Evolutionary conservation across 2,329 filamentous ascomycete genomes (phyloP).

Genomic region (Pseudophaeomoniella oleicola): DNA sequence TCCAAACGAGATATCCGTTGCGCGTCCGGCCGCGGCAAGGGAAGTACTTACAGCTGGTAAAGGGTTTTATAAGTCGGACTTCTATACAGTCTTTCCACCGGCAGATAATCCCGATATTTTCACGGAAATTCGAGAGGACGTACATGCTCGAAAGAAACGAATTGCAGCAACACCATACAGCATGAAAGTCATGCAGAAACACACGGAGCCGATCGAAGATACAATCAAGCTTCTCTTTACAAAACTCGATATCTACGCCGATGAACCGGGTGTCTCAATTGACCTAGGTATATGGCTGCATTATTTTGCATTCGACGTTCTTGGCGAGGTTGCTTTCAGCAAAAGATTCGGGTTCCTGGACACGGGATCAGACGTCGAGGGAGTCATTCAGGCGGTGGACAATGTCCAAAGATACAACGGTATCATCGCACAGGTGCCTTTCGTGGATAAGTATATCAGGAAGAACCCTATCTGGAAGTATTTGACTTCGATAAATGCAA

Average conservation of each 20-base stretch:
- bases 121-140: conserved; percentile 38
- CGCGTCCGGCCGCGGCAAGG: conserved; percentile 31
- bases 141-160: conserved; percentile 44
- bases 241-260: conserved; percentile 28
- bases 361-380: conserved; percentile 35
- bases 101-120: conserved; percentile 45
- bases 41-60: conserved; percentile 34
- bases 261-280: conserved; percentile 15
- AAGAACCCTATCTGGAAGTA: conserved; percentile 35
- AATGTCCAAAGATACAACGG: conserved; percentile 18
- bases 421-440: conserved; percentile 18
- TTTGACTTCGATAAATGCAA: conserved; percentile 29
- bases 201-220: conserved; percentile 14
- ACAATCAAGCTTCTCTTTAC: conserved; percentile 28
- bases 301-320: conserved; percentile 21
- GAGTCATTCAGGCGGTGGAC: conserved; percentile 38
- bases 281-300: conserved; percentile 30
- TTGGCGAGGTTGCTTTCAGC: conserved; percentile 22
- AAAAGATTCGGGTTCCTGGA: conserved; percentile 38
- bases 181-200: conserved; percentile 14
- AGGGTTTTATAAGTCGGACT: conserved; percentile 38
- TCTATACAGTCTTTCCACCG: conserved; percentile 40
- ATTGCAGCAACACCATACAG: conserved; percentile 16
- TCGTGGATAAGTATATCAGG: conserved; percentile 33
- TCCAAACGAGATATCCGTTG: conserved; percentile 33